Evolutionary conservation across 1,284 basidiomycete species (phyloP), one percentile per base, ranked within the genome.

Genomic region (Gymnopus androsaceus): DNA sequence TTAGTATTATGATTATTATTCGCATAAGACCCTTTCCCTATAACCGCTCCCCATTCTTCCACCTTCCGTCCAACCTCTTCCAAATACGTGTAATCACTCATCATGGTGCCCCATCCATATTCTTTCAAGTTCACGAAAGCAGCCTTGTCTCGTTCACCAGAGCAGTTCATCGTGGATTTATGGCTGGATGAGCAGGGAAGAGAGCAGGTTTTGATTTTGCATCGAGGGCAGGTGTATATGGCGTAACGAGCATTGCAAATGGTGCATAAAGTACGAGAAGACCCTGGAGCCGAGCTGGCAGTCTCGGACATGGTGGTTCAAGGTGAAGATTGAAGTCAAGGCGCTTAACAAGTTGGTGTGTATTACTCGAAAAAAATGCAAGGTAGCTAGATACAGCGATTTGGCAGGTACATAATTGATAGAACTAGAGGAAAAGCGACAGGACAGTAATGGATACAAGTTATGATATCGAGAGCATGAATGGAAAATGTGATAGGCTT

Each of bases 201-300:
- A 1, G 91, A 94, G 69, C 92, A 95, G 31, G 90, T 89, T 42
- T 78, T 79, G 25, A 74, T 73, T 3, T 73, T 64, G 72, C 92
- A 95, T 31, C 89, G 80, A 0, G 92, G 92, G 66, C 92, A 95
- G 51, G 87, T 92, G 77, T 95, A 95, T 64, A 82, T 88, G 0
- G 85, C 72, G 38, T 66, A 61, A 38, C 71, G 62, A 19, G 67
- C 65, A 23, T 70, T 69, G 65, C 87, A 88, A 46, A 82, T 68
- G 17, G 71, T 65, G 66, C 88, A 90, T 8, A 76, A 57, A 15
- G 64, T 62, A 31, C 31, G 41, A 25, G 36, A 23, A 56, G 50
- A 56, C 28, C 50, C 38, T 36, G 52, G n/a, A 25, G 44, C 36
- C 30, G 48, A 38, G 30, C 14, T 11, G 21, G 51, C 34, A 15